Base-by-base conservation (phyloP, 192 early-diverging fungal species). In the Coemansia sp. region DNA sequence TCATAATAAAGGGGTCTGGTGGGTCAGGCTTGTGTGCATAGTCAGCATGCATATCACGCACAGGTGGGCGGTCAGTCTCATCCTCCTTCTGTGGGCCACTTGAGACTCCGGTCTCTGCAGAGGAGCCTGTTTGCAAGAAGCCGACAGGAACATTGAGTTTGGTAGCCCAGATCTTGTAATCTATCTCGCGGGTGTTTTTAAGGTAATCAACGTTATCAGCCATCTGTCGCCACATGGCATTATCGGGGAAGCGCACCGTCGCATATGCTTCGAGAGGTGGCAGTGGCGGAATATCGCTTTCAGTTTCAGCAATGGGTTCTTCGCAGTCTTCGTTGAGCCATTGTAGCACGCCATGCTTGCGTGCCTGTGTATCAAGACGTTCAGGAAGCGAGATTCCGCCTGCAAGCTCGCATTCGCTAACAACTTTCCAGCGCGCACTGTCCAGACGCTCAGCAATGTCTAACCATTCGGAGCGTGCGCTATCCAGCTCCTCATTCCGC, bases 161-260 rank as follows among this genome's bases (percentile, higher is more conserved):
- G 12, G 73, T 65, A 8, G 85, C 75, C 69, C 85, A 74, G 65
- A 90, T 87, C 64, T 87, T 88, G 61, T 63, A 57, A 54, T 88
- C 83, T 7, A 87, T 64, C 24, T 82, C 78, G 50, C 88, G 87
- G 48, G 90, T 86, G 48, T 65, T 61, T 56, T 67, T 59, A 48
- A 87, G 61, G 28, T 73, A 69, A 27, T 85, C 74, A 24, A 87
- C 65, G 65, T 87, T 91, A 2, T 68, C 70, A 10, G 71, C 74
- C 73, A 82, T 82, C 19, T 10, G 62, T 2, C 64, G 66, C 79
- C 79, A 82, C 79, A 76, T 82, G 16, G 49, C 25, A 64, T 70
- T 76, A 59, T 73, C 71, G 0, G 79, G 79, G 38, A 76, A 76
- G 31, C 79, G 62, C 14, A 56, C 79, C 16, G 34, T 67, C 14